Evolutionary conservation across 2,329 filamentous ascomycete genomes (phyloP).

Genomic region (Polytolypa hystricis): DNA sequence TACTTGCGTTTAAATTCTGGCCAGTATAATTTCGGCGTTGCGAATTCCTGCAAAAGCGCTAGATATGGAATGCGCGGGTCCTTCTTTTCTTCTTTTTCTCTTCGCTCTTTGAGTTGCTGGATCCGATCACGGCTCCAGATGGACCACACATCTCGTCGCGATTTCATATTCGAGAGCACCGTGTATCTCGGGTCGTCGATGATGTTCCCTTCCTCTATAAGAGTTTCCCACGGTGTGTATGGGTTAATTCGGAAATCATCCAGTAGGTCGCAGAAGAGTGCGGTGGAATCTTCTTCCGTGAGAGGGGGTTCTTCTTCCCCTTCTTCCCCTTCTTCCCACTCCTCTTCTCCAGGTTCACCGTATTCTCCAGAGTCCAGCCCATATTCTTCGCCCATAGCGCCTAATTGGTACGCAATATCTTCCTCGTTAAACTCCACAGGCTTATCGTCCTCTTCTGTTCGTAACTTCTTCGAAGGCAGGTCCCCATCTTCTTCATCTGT

Average conservation of each 20-base stretch:
- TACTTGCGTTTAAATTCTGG: constrained; percentile 90
- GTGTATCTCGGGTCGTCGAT: constrained; percentile 82
- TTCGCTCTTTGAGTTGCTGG: constrained; percentile 57
- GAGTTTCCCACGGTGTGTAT: constrained; percentile 82
- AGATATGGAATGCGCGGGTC: constrained; percentile 79
- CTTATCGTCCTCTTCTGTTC: constrained; percentile 37
- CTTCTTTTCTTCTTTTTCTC: constrained; percentile 64
- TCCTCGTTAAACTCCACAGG: constrained; percentile 80
- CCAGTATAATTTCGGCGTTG: constrained; percentile 91
- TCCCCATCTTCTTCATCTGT: constrained; percentile 46
- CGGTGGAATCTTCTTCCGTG: constrained; percentile 62
- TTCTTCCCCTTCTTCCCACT: constrained; percentile 52
- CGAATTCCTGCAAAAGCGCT: constrained; percentile 66
- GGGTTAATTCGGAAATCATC: constrained; percentile 74
- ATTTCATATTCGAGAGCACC: constrained; percentile 66
- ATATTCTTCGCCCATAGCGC: constrained; percentile 79
- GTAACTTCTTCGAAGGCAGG: constrained; percentile 40
- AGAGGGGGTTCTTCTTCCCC: constrained; percentile 59
- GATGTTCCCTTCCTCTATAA: constrained; percentile 71
- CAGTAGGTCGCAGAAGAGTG: constrained; percentile 75
- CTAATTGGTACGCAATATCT: constrained; percentile 85
- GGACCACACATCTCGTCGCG: constrained; percentile 70
- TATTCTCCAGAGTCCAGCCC: constrained; percentile 68
- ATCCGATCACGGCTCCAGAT: constrained; percentile 75
- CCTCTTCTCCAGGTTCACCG: constrained; percentile 47